These are phyloP conservation scores for Tubosaeta sp. DNA, from an alignment of 768 basidiomycete genomes.

Conservation along the genomic window DNA sequence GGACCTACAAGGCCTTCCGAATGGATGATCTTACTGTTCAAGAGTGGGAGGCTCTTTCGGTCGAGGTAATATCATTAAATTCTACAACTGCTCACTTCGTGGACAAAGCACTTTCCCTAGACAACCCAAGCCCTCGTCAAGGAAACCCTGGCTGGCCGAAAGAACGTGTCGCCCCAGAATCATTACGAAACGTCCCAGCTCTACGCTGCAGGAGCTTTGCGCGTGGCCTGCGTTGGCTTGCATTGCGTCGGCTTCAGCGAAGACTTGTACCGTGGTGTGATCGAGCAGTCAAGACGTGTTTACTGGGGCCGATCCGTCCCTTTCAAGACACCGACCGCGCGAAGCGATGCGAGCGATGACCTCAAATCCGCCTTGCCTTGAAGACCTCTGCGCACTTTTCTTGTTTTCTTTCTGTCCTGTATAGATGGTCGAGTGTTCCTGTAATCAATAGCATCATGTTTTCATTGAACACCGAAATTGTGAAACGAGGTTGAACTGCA, in stretches of 20 bases:
- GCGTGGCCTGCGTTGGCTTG: slow-evolving; percentile 67
- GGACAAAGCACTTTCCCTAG: slow-evolving; percentile 34
- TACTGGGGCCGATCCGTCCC: slow-evolving; percentile 21
- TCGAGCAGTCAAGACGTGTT: slow-evolving; percentile 51
- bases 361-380: slow-evolving; percentile 1
- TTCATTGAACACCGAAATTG: not conserved
- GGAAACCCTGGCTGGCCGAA: slow-evolving; percentile 66
- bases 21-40: slow-evolving; percentile 60
- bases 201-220: slow-evolving; percentile 68
- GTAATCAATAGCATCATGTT: slow-evolving; percentile 1
- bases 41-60: slow-evolving; percentile 65
- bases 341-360: slow-evolving; percentile 15
- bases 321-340: slow-evolving; percentile 4
- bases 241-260: slow-evolving; percentile 77
- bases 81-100: not conserved
- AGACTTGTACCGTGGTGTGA: slow-evolving; percentile 55
- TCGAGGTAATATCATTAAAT: slow-evolving; percentile 43
- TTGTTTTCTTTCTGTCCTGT: not conserved
- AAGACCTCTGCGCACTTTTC: not conserved
- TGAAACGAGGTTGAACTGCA: not conserved
- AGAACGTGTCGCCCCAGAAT: slow-evolving; percentile 75
- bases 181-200: slow-evolving; percentile 71
- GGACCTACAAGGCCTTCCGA: slow-evolving; percentile 64
- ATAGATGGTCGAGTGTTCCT: not conserved
- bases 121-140: slow-evolving; percentile 62